A percentile compares a stretch with the other conserved stretches of the same genome.
These are phyloP conservation scores for Arthrinium phaeospermum DNA, from an alignment of 2,329 filamentous ascomycete genomes.

Conservation along the genomic window DNA sequence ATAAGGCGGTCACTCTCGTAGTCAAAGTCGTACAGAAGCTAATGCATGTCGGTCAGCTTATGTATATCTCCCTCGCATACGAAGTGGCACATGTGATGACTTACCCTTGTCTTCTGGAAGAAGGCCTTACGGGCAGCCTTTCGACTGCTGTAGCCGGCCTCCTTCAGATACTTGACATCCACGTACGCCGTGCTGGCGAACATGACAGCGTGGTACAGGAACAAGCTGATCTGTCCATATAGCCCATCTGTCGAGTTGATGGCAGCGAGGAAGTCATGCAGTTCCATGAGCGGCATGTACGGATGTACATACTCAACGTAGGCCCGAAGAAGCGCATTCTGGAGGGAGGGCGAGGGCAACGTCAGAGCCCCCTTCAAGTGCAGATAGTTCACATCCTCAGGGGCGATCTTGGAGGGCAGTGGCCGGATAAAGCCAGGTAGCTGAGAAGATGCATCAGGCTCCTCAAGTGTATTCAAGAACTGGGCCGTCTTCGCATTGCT, in stretches of 20 bases:
- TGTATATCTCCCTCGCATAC: not conserved
- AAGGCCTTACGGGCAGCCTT: conserved; percentile 87
- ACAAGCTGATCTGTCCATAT: conserved; percentile 76
- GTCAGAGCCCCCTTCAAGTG: conserved; percentile 83
- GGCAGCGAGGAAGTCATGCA: conserved; percentile 63
- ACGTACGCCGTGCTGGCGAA: conserved; percentile 91
- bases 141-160: conserved; percentile 77
- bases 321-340: conserved; percentile 80
- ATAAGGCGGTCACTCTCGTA: conserved; percentile 90
- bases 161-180: conserved; percentile 75
- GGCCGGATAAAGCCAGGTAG: conserved; percentile 77
- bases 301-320: conserved; percentile 92
- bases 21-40: conserved; percentile 93
- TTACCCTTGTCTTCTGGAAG: conserved; percentile 84
- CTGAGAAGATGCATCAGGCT: conserved; percentile 54
- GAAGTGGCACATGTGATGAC: conserved; percentile 38
- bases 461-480: conserved; percentile 54
- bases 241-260: conserved; percentile 72
- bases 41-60: conserved; percentile 47
- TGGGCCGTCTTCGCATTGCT: conserved; percentile 48
- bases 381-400: conserved; percentile 84
- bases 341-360: conserved; percentile 71
- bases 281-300: conserved; percentile 87
- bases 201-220: conserved; percentile 94
- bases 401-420: conserved; percentile 75